Evolutionary conservation across 2,329 filamentous ascomycete species (phyloP).

Genomic region (Penicillium sp.): DNA sequence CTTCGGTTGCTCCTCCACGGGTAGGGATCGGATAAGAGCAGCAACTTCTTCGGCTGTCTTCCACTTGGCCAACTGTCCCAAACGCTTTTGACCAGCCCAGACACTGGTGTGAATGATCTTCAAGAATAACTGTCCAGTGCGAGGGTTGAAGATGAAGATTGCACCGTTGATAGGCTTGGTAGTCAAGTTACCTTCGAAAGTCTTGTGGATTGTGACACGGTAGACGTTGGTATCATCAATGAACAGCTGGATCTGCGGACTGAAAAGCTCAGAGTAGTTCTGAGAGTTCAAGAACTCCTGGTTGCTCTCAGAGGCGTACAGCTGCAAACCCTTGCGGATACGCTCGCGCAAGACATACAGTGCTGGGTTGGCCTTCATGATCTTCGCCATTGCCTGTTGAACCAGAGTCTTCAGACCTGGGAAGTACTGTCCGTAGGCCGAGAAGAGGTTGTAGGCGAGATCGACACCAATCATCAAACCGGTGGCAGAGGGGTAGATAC

Average conservation of each 20-base stretch:
- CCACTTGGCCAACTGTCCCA: constrained; percentile 97
- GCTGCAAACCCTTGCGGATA: constrained; percentile 95
- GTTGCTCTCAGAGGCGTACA: constrained; percentile 98
- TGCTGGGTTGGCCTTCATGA: constrained; percentile 99
- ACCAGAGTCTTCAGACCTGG: constrained; percentile 92
- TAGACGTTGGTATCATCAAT: constrained; percentile 99
- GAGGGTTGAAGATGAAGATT: constrained; percentile 99
- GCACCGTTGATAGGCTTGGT: constrained; percentile 99
- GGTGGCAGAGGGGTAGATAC: constrained; percentile 95
- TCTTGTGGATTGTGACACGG: constrained; percentile 99
- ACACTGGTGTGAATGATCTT: constrained; percentile 99
- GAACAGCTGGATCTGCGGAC: constrained; percentile 97
- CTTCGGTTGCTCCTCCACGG: constrained; percentile 97
- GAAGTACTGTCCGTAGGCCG: constrained; percentile 98
- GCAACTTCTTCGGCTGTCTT: constrained; percentile 99
- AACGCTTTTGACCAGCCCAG: constrained; percentile 98
- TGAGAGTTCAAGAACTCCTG: constrained; percentile 99
- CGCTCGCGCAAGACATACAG: constrained; percentile 95
- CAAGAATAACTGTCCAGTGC: constrained; percentile 93
- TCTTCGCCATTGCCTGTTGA: constrained; percentile 98
- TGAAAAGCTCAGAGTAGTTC: constrained; percentile 99
- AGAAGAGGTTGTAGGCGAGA: constrained; percentile 97
- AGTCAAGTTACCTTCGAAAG: constrained; percentile 97
- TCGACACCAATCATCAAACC: constrained; percentile 98
- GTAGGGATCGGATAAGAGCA: constrained; percentile 89